Evolutionary conservation across 371 early-diverging fungal genomes (phyloP), one percentile per base, ranked within the genome.

Genomic region (Rhizomucor pusillus): DNA sequence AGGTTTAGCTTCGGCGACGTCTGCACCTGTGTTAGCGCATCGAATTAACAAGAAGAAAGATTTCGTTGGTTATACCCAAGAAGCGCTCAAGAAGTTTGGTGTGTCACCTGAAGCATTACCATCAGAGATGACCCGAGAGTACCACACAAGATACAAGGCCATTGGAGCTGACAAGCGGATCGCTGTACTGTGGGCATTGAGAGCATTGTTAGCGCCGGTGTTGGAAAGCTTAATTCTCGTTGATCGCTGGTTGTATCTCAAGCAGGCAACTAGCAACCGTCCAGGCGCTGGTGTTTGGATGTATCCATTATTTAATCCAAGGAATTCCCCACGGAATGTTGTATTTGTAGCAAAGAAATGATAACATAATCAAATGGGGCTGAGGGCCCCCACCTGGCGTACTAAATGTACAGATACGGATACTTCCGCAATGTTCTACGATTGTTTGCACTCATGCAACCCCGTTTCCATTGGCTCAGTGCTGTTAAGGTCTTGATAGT

Each of bases 161-260:
- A 65, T 61, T 29, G 59, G 64, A 23, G 65, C 69, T 37, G 69
- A 84, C 24, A 80, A 75, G 49, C 80, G 87, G 62, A 77, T 92
- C 25, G 84, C 86, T 0, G 79, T 85, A 5, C 72, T 87, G 10
- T 93, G 93, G 93, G 88, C 93, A 5, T 64, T 93, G 43, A 63
- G 90, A 33, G 80, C 88, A 0, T 65, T 92, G 61, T 55, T 91
- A 22, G 89, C 87, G 1, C 84, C 84, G 19, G 71, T 87, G 10
- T 68, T 91, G 23, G 93, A 93, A 59, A 84, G 87, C 49, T 62
- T 91, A 63, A 79, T 93, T 29, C 57, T 92, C 11, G 66, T 89
- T 3, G 93, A 93, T 61, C 82, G 93, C 5, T 88, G 81, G 55
- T 54, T 86, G 24, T 88, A 74, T 47, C 56, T 92, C 45, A 66